These are phyloP conservation scores for Tetradesmus lagerheimii DNA, from an alignment of 139 green algal genomes.

Conservation along the genomic window DNA sequence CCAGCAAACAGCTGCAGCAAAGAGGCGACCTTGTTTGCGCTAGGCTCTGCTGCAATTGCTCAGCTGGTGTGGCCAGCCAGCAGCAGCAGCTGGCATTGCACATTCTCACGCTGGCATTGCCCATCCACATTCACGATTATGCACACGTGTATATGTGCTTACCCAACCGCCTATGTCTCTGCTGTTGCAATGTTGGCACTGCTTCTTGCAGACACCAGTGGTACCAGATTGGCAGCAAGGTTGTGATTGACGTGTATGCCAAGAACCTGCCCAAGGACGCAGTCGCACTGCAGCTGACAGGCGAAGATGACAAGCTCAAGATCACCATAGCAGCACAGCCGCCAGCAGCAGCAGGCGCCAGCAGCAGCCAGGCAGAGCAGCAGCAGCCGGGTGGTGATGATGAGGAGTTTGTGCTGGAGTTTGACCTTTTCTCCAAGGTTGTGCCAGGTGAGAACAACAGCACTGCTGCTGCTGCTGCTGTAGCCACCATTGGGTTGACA, in stretches of 20 bases:
- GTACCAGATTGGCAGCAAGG: slow-evolving; percentile 79
- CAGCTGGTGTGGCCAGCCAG: too few species aligned
- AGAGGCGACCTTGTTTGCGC: too few species aligned
- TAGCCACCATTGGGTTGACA: too few species aligned
- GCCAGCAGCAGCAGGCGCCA: neutral
- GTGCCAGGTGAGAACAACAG: neutral
- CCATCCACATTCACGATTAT: too few species aligned
- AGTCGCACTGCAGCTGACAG: slow-evolving; percentile 4
- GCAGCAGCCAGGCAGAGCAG: slow-evolving; percentile 32
- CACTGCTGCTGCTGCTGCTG: neutral
- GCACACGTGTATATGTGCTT: neutral
- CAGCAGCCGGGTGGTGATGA: slow-evolving; percentile 48
- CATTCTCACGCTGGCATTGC: too few species aligned
- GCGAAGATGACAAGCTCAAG: neutral
- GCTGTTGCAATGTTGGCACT: slow-evolving; percentile 50
- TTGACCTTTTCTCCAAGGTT: slow-evolving; percentile 65
- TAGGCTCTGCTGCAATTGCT: too few species aligned
- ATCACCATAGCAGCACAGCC: slow-evolving; percentile 23
- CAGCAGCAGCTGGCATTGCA: too few species aligned
- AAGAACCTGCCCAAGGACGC: slow-evolving; percentile 81
- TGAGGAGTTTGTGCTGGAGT: slow-evolving; percentile 72
- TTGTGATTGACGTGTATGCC: slow-evolving; percentile 86
- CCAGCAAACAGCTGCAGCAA: too few species aligned
- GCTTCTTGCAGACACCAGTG: slow-evolving; percentile 75
- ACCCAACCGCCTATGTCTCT: neutral